Conservation (phyloP, 73 alveolate species). For the Paramecium sonneborni region DNA sequence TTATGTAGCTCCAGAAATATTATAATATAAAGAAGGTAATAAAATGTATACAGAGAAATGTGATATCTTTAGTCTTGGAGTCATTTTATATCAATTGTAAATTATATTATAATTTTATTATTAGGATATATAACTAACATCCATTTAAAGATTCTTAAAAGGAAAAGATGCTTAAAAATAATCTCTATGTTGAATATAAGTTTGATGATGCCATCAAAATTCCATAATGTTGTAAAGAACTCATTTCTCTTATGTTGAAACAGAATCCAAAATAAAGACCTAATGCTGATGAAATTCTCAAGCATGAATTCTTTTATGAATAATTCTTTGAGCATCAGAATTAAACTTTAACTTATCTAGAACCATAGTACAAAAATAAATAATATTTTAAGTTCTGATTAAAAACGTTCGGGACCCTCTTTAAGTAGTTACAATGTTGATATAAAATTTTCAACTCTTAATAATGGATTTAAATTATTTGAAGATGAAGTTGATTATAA, state of each 20-base stretch:
- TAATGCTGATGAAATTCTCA: background rate
- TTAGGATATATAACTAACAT: background rate
- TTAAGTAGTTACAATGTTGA: too few species aligned
- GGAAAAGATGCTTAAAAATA: background rate
- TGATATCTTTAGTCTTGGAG: background rate
- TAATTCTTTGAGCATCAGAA: background rate
- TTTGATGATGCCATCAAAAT: background rate
- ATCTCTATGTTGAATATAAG: background rate
- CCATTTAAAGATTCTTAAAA: background rate
- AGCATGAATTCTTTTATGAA: background rate
- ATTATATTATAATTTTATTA: background rate
- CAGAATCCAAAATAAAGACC: background rate
- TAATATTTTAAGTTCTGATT: background rate
- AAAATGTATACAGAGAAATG: background rate
- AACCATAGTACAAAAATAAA: background rate
- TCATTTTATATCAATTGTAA: background rate
- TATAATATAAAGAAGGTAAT: constrained; percentile 1
- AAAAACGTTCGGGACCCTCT: too few species aligned
- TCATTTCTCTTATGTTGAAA: background rate
- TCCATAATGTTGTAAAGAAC: background rate
- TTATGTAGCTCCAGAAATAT: constrained; percentile 54
- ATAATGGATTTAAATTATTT: too few species aligned
- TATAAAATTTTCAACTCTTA: too few species aligned
- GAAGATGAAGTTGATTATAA: too few species aligned
- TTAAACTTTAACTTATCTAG: background rate